Evolutionary conservation across 257 asterid species (phyloP).

Genomic region (Solanum ossicruentum): DNA sequence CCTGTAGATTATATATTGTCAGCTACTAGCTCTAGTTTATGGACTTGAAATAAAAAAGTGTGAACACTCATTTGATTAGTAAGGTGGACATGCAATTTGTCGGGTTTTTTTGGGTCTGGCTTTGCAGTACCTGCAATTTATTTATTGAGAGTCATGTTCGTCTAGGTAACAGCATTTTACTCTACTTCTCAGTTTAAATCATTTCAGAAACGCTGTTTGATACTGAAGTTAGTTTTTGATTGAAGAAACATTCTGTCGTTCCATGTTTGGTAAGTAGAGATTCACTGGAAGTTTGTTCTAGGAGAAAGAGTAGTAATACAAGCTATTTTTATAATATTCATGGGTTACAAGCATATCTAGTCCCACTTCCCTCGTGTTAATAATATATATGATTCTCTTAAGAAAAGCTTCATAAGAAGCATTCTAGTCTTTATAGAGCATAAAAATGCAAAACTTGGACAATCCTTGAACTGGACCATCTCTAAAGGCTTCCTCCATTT

Average conservation of each 20-base stretch:
- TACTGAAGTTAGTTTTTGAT: background rate
- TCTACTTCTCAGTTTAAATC: background rate
- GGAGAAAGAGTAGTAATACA: background rate
- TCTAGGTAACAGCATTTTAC: background rate
- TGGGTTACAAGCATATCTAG: background rate
- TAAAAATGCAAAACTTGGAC: background rate
- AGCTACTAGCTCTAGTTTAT: background rate
- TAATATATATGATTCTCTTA: background rate
- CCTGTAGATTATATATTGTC: background rate
- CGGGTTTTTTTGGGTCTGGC: background rate
- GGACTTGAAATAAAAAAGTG: background rate
- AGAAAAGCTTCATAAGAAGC: background rate
- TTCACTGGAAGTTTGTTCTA: background rate
- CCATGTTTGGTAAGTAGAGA: background rate
- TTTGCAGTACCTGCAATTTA: background rate
- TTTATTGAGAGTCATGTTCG: background rate
- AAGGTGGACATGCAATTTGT: background rate
- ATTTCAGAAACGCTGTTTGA: background rate
- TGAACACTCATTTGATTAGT: background rate
- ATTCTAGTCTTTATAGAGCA: background rate
- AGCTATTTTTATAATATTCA: background rate
- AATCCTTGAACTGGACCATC: background rate
- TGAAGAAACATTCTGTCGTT: background rate
- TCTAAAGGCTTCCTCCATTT: background rate
- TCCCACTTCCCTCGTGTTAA: background rate